phyloP scores from a whole-genome alignment of 2,329 filamentous ascomycete species.

The Curvularia sp. region DNA sequence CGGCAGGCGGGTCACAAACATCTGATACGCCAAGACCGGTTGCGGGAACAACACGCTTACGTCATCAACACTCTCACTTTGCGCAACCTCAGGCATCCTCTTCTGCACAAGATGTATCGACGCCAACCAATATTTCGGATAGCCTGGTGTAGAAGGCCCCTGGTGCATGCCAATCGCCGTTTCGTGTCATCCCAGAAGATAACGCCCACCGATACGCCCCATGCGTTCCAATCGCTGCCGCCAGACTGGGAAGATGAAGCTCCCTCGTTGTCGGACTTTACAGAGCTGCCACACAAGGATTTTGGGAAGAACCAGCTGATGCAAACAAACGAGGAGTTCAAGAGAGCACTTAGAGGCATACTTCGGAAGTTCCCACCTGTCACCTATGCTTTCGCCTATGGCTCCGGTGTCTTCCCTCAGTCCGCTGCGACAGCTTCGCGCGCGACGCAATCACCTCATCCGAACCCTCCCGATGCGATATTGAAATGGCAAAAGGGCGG shows the following conservation, averaged over 20 bases:
- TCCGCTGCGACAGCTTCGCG: conserved; percentile 58
- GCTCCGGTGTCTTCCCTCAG: conserved; percentile 94
- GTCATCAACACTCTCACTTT: conserved; percentile 33
- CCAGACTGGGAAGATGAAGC: conserved; percentile 78
- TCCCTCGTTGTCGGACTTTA: conserved; percentile 75
- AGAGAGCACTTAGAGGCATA: conserved; percentile 84
- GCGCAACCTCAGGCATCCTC: conserved; percentile 30
- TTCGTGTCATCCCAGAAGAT: conserved; percentile 38
- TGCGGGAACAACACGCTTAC: conserved; percentile 27
- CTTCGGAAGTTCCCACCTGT: conserved; percentile 95
- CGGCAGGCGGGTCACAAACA: conserved; percentile 22
- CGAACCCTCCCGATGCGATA: conserved; percentile 80
- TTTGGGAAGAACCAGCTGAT: conserved; percentile 98
- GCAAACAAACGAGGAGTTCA: conserved; percentile 90
- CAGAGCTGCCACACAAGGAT: conserved; percentile 72
- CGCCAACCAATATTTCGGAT: conserved; percentile 39
- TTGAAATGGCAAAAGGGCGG: conserved; percentile 84
- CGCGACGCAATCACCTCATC: conserved; percentile 72
- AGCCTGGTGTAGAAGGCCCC: conserved; percentile 37
- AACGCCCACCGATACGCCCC: conserved; percentile 26
- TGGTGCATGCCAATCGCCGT: conserved; percentile 34
- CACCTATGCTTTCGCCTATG: conserved; percentile 95
- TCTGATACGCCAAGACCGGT: conserved; percentile 17
- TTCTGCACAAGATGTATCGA: conserved; percentile 43
- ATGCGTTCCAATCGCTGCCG: conserved; percentile 49